Percentiles rank a stretch among this genome's conserved stretches.
Evolutionary conservation across 495 filamentous ascomycete species (phyloP).

Genomic region (Aspergillus sclerotiicarbonarius): DNA sequence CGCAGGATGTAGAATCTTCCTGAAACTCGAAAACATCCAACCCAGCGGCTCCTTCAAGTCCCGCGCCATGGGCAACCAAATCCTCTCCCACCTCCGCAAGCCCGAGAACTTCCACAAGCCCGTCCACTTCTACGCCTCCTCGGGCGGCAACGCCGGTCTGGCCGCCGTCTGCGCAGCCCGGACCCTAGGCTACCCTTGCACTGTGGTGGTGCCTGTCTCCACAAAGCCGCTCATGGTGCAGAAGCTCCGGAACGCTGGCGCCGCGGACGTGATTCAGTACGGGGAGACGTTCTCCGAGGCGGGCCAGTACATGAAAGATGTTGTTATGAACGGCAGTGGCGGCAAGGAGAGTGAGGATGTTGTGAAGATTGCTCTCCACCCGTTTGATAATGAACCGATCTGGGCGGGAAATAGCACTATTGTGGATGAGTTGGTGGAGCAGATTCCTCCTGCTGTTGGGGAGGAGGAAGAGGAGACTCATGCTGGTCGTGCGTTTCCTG

Average conservation of each 20-base stretch:
- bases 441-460: constrained; percentile 45
- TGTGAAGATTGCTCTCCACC: constrained; percentile 76
- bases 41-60: constrained; percentile 96
- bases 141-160: constrained; percentile 89
- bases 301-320: constrained; percentile 65
- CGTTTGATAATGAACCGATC: constrained; percentile 83
- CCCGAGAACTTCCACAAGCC: constrained; percentile 33
- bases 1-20: constrained; percentile 78
- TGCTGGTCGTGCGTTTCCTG: constrained; percentile 30
- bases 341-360: constrained; percentile 38
- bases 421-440: constrained; percentile 67
- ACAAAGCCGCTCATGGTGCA: constrained; percentile 70
- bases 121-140: constrained; percentile 83
- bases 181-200: constrained; percentile 66
- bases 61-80: constrained; percentile 78
- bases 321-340: constrained; percentile 49
- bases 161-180: constrained; percentile 79
- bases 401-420: constrained; percentile 78
- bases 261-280: constrained; percentile 64
- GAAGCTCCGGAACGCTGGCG: constrained; percentile 69
- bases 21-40: constrained; percentile 93
- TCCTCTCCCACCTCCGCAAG: constrained; percentile 56
- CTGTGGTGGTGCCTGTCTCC: constrained; percentile 73
- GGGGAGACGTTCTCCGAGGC: constrained; percentile 77
- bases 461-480: constrained; percentile 35